Evolutionary conservation across 805 yeast genomes (phyloP).

Genomic region (Kluyveromyces starmeri): DNA sequence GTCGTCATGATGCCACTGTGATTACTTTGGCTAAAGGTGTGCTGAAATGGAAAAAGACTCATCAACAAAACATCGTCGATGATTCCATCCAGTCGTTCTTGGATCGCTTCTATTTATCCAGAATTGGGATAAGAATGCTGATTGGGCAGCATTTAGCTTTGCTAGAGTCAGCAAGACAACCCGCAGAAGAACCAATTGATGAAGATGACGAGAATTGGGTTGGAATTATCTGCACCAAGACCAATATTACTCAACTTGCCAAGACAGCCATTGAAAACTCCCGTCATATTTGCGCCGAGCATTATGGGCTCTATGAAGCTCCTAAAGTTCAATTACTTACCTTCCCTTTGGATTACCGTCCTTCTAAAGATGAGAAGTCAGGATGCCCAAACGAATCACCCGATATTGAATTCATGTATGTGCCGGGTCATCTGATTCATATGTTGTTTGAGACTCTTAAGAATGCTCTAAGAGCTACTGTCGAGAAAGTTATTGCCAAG

Average conservation of each 20-base stretch:
- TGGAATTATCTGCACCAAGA: constrained; percentile 79
- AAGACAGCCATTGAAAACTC: constrained; percentile 88
- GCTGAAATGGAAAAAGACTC: constrained; percentile 69
- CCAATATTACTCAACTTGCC: constrained; percentile 76
- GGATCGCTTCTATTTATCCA: constrained; percentile 80
- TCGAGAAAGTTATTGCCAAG: constrained; percentile 59
- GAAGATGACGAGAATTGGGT: constrained; percentile 66
- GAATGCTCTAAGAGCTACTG: constrained; percentile 81
- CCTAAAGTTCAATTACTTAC: constrained; percentile 77
- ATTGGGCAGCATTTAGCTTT: constrained; percentile 92
- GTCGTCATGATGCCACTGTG: constrained; percentile 86
- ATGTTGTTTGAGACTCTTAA: constrained; percentile 85
- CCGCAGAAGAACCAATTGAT: constrained; percentile 32
- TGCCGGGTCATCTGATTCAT: constrained; percentile 86
- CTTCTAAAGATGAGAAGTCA: neutral
- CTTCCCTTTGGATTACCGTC: constrained; percentile 5
- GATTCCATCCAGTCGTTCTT: constrained; percentile 70
- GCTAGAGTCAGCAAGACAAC: constrained; percentile 6
- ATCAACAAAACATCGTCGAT: constrained; percentile 45
- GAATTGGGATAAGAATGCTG: constrained; percentile 88
- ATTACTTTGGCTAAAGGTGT: constrained; percentile 90
- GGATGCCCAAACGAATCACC: constrained; percentile 34
- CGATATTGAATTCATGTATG: constrained; percentile 77
- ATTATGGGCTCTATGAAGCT: constrained; percentile 78
- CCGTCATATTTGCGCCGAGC: constrained; percentile 82